These are phyloP conservation scores for Claviceps quebecensis DNA, from an alignment of 2,329 filamentous ascomycete genomes.

Conservation along the genomic window DNA sequence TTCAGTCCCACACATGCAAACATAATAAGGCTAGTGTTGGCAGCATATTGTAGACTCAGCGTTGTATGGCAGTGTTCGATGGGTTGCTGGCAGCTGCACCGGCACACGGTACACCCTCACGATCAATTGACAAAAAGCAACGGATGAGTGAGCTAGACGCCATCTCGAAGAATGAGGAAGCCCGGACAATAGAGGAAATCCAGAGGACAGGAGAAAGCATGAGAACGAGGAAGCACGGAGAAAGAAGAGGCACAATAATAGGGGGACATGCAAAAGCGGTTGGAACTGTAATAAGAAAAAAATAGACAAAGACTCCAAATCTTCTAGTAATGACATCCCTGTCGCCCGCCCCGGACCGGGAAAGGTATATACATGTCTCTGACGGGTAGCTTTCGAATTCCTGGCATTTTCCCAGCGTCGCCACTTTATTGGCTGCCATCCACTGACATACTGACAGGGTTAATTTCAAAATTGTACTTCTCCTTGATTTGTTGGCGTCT, in stretches of 20 bases:
- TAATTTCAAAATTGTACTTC: conserved; percentile 77
- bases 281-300: neutral
- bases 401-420: neutral
- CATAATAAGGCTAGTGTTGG: too few species aligned
- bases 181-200: too few species aligned
- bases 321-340: conserved; percentile 8
- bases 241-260: neutral
- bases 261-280: too few species aligned
- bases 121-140: too few species aligned
- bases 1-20: neutral
- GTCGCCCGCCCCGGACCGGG: conserved; percentile 15
- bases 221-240: neutral
- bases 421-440: conserved; percentile 26
- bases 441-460: conserved; percentile 42
- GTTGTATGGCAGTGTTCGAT: too few species aligned
- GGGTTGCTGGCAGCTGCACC: too few species aligned
- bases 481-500: conserved; percentile 69
- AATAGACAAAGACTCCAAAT: conserved; percentile 6
- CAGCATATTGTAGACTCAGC: too few species aligned
- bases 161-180: too few species aligned
- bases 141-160: too few species aligned
- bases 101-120: too few species aligned
- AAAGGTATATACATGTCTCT: conserved; percentile 22
- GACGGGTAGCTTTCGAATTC: neutral
- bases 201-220: neutral